Percentiles rank a stretch among this genome's conserved stretches.
Conservation (phyloP, 192 early-diverging fungal species). For the Gigaspora rosea region DNA sequence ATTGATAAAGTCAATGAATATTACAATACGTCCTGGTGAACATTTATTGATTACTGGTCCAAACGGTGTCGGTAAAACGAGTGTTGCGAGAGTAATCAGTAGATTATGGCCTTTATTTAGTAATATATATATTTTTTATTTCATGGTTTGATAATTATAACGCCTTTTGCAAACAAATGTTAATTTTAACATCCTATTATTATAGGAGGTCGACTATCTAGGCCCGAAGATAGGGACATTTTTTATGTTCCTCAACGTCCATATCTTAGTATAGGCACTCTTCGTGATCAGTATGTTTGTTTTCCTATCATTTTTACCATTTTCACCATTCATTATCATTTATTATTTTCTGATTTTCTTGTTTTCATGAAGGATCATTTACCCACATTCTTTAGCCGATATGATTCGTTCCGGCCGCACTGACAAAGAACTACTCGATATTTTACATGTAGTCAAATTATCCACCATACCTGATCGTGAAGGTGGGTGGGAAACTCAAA, state of each 20-base stretch:
- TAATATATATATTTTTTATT: constrained; percentile 17
- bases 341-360: neutral
- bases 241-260: constrained; percentile 99
- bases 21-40: constrained; percentile 82
- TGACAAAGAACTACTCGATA: constrained; percentile 77
- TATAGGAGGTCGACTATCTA: constrained; percentile 63
- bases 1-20: constrained; percentile 74
- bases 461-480: constrained; percentile 78
- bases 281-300: constrained; percentile 82
- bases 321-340: neutral
- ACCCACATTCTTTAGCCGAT: constrained; percentile 85
- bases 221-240: constrained; percentile 78
- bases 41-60: constrained; percentile 92
- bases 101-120: constrained; percentile 94
- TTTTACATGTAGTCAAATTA: constrained; percentile 86
- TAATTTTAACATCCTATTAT: constrained; percentile 6
- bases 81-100: constrained; percentile 89
- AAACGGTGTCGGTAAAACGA: constrained; percentile 93
- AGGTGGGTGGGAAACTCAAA: constrained; percentile 87
- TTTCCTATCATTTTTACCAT: neutral
- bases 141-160: neutral
- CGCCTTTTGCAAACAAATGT: neutral
- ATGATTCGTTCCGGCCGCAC: constrained; percentile 73
- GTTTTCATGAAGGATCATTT: constrained; percentile 67
- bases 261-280: constrained; percentile 88